Conservation (phyloP, 202 grass and related monocot species). For the Panicum virgatum region DNA sequence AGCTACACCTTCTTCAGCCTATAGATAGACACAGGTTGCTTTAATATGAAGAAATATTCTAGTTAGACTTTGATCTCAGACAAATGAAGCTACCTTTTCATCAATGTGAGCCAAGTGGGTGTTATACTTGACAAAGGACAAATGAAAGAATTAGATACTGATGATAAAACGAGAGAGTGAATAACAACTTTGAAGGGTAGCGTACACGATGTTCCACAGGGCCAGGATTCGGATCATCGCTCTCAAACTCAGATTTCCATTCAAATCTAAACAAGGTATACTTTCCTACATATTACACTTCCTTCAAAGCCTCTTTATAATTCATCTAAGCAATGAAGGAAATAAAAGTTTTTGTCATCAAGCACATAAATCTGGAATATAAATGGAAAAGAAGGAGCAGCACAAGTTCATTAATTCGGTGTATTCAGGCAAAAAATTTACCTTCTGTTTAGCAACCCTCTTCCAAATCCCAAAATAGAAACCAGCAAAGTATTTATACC, state of each 20-base stretch:
- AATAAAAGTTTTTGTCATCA: neutral
- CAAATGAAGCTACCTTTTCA: neutral
- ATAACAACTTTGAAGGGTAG: neutral
- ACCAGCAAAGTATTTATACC: neutral
- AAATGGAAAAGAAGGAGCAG: neutral
- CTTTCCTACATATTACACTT: neutral
- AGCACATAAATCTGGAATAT: neutral
- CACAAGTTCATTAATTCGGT: neutral
- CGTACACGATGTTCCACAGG: neutral
- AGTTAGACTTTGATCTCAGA: neutral
- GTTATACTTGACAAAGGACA: constrained; percentile 2
- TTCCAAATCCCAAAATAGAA: neutral
- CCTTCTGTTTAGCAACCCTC: neutral
- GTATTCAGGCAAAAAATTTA: neutral
- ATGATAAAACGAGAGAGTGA: neutral
- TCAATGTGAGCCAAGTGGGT: neutral
- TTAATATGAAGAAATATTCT: neutral
- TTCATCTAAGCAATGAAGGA: neutral
- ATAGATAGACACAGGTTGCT: neutral
- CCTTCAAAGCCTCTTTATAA: neutral
- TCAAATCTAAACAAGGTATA: neutral
- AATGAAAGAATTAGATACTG: constrained; percentile 30
- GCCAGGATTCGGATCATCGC: neutral
- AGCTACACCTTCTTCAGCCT: neutral
- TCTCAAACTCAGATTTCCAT: neutral